Evolutionary conservation across 2,329 filamentous ascomycete genomes (phyloP).

Genomic region (Ceratocystis destructans): DNA sequence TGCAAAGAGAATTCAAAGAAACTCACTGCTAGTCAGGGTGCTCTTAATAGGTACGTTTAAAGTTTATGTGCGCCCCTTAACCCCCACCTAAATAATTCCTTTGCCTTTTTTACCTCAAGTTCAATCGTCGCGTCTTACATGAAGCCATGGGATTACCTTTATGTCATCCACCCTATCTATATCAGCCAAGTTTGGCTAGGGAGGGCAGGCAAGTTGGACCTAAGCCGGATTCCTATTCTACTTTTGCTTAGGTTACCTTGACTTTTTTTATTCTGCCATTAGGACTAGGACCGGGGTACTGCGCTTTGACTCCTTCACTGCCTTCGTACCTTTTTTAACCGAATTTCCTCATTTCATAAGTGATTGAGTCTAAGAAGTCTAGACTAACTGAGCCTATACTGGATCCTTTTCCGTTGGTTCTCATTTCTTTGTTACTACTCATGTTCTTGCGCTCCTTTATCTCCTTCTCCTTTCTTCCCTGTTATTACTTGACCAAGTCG

Average conservation of each 20-base stretch:
- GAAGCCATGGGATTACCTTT: background rate
- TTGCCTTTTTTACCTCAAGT: background rate
- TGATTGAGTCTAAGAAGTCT: background rate
- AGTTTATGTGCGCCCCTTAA: background rate
- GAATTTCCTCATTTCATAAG: slow-evolving; percentile 9
- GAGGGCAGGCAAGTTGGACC: background rate
- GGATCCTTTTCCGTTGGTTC: background rate
- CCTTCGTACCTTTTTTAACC: slow-evolving; percentile 1
- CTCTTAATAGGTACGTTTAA: background rate
- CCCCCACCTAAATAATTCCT: background rate
- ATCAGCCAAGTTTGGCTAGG: background rate
- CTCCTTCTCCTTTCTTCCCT: background rate
- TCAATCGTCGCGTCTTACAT: background rate
- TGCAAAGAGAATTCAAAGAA: slow-evolving; percentile 1
- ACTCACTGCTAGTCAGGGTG: background rate
- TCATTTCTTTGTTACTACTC: background rate
- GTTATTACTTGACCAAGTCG: background rate
- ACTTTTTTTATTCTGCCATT: background rate
- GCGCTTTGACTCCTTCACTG: slow-evolving; percentile 14
- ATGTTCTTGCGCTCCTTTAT: background rate
- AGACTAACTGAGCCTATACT: background rate
- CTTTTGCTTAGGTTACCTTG: background rate
- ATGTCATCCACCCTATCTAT: background rate
- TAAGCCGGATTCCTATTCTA: background rate
- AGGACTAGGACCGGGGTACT: background rate